These are phyloP conservation scores for Diaporthe batatas DNA, from an alignment of 2,329 filamentous ascomycete genomes.

Conservation along the genomic window DNA sequence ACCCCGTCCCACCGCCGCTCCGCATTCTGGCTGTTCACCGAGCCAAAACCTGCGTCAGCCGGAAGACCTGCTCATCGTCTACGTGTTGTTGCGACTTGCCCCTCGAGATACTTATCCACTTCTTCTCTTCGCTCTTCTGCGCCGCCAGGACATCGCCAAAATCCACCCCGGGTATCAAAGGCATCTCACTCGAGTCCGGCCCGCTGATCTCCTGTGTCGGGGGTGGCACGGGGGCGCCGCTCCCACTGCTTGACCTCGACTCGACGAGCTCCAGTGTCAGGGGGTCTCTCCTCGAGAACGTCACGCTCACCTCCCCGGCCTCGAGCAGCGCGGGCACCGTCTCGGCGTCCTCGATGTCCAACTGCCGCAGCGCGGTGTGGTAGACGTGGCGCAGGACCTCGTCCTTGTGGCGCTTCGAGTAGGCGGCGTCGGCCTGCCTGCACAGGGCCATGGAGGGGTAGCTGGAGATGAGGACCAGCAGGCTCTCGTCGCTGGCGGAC, in stretches of 20 bases:
- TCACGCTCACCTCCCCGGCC: conserved; percentile 27
- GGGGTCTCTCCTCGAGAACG: conserved; percentile 34
- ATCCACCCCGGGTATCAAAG: conserved; percentile 7
- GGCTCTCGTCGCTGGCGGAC: conserved; percentile 12
- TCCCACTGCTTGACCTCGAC: conserved; percentile 33
- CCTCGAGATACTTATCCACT: conserved; percentile 37
- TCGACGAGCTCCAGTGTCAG: conserved; percentile 33
- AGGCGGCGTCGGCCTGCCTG: conserved; percentile 39
- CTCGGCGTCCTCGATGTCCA: conserved; percentile 40
- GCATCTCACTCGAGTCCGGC: conserved; percentile 27
- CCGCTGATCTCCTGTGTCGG: conserved; percentile 40
- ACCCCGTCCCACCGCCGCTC: neutral
- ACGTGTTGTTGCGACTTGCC: neutral
- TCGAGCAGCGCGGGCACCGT: conserved; percentile 35
- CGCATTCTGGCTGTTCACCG: neutral
- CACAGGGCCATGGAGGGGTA: conserved; percentile 42
- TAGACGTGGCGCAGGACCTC: conserved; percentile 28
- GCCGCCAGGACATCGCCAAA: conserved; percentile 18
- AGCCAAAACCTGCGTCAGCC: conserved; percentile 37
- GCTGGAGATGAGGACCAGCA: conserved; percentile 39
- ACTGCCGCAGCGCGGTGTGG: conserved; percentile 35
- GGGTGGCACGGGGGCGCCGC: conserved; percentile 29
- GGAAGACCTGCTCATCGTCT: conserved; percentile 35
- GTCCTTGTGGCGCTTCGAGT: conserved; percentile 34
- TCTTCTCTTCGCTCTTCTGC: conserved; percentile 38